Evolutionary conservation across 148 eudicot genomes (phyloP), one percentile per base, ranked within the genome.

Genomic region (Chenopodium quinoa): DNA sequence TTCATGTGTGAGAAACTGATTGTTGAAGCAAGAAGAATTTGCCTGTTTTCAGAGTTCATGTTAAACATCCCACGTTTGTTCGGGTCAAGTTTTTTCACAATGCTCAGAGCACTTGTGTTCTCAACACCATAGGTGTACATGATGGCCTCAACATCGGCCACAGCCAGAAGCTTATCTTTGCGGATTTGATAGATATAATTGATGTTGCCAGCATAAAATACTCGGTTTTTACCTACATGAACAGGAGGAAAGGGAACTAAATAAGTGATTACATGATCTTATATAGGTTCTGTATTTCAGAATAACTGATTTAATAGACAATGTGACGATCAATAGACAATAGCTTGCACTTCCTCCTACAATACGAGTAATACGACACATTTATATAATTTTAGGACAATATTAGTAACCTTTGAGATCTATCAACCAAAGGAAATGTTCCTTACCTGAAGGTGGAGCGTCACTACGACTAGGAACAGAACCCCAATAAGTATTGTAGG

Each of bases 71-170:
- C 74, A 47, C 72, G 73, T 56, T 29, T 78, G 29, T 27, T 46
- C 11, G 74, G 81, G 62, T 68, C 62, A 48, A 50, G 16, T n/a
- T 68, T 50, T 34, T 68, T 78, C 37, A 34, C 13, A 48, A 78
- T 68, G 46, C 52, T 47, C 44, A 16, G 13, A 31, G 62, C 31
- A 2, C 74, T 27, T 1, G 19, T 58, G 29, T 48, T 56, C 16
- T 67, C 47, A 17, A 50, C 81, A 20, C 75, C 81, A 50, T 67
- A 78, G 23, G 37, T 9, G 44, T 67, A 67, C 81, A 78, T 27
- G 29, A 78, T 71, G 9, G 65, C 64, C 29, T 68, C 34, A 19
- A 78, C 37, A 56, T 78, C 63, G 14, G 58, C 74, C 23, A 78
- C 52, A 6, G 81, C 64, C 10, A 78, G 40, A 34, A 27, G 10